phyloP scores from a whole-genome alignment of 2,329 filamentous ascomycete species.

The Immersiporthe knoxdaviesiana region DNA sequence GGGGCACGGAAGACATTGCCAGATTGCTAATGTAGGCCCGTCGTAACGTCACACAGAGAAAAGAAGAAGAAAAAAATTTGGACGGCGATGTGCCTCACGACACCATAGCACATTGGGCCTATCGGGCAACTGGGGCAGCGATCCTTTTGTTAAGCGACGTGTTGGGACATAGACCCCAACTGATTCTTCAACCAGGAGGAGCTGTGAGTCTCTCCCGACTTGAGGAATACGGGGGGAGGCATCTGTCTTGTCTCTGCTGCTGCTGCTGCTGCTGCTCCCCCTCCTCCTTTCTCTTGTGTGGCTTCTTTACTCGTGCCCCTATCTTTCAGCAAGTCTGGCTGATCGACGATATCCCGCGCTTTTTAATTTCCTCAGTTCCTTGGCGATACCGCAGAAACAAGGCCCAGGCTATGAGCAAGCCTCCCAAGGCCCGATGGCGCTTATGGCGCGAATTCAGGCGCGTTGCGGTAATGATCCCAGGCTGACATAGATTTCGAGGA shows the following conservation, averaged over 20 bases:
- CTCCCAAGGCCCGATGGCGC: constrained; percentile 19
- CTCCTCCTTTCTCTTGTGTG: neutral
- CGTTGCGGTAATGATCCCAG: constrained; percentile 15
- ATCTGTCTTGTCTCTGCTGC: neutral
- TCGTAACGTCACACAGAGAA: neutral
- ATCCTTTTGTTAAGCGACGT: constrained; percentile 5
- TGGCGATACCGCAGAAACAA: constrained; percentile 6
- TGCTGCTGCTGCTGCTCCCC: no score
- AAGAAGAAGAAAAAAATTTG: neutral
- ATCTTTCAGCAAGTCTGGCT: neutral
- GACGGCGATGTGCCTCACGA: neutral
- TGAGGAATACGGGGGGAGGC: neutral
- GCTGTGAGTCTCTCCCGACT: neutral
- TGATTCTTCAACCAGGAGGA: neutral
- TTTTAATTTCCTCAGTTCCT: neutral
- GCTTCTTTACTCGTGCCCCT: neutral
- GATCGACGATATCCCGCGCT: neutral
- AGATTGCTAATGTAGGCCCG: neutral
- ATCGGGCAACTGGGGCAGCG: neutral
- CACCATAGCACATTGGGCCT: neutral
- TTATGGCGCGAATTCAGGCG: constrained; percentile 27
- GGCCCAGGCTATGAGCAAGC: neutral
- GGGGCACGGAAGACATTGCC: neutral
- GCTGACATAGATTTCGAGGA: constrained; percentile 16
- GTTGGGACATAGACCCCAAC: neutral